Base-by-base conservation (phyloP, 257 asterid species). In the Salvia miltiorrhiza region DNA sequence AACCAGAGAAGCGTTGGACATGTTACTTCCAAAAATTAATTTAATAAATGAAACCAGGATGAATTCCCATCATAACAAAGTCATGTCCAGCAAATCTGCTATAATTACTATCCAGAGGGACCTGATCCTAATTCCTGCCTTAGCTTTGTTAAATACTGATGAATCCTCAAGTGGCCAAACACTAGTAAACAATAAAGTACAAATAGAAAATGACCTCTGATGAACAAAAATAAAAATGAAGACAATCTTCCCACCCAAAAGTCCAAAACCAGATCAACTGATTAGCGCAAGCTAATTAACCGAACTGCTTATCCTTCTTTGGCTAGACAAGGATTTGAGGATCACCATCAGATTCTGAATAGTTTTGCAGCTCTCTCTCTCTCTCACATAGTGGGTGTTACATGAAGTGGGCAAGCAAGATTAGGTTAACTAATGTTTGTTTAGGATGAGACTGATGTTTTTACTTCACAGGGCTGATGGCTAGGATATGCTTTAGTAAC, bases 401-500 rank as follows among this genome's bases (percentile, higher is more conserved):
- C 13, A 9, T 58, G 9, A 28, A 16, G 49, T 9, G 12, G 39
- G 57, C 35, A 63, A 40, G 50, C 47, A 63, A n/a, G 37, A 32
- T 7, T 39, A 43, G 54, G 71, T 52, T 70, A 40, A 23, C 9
- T 73, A 35, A 9, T 16, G 11, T 23, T 17, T 26, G 2, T 56
- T 24, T 39, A 40, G 56, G 61, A 30, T 56, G 69, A 50, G 72
- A 43, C 39, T 48, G 73, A 50, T 65, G 28, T 23, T 60, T 11
- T 4, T 44, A 61, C 43, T 21, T 52, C 33, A 9, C 7, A 62
- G 58, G 32, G 61, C 37, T 61, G 35, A 47, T 45, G 8, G 37
- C 63, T 63, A 32, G 63, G 14, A 50, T 65, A 60, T 47, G 44
- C 41, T 67, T 39, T 23, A 26, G 66, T 45, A 49, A 49, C 40